Conservation (phyloP, 2,329 filamentous ascomycete genomes). For the Penicillium verrucosum region DNA sequence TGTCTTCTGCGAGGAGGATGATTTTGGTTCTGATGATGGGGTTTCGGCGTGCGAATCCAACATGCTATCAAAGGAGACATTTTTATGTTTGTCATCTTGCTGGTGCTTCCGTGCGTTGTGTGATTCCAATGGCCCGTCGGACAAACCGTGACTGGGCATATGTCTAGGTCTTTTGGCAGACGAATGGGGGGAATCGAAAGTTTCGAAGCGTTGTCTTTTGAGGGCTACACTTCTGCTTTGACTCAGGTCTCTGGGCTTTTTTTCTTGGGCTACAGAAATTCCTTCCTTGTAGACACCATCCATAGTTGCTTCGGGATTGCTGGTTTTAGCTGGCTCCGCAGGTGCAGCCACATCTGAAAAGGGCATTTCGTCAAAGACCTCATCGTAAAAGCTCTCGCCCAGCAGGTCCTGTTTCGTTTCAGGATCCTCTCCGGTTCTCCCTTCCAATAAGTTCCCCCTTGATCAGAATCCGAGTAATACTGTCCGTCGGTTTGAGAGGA, state of each 20-base stretch:
- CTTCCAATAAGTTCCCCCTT: slow-evolving; percentile 25
- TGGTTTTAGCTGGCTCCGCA: background rate
- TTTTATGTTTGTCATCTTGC: slow-evolving; percentile 1
- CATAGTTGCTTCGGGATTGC: background rate
- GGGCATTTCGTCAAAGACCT: slow-evolving; percentile 18
- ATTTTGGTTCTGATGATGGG: slow-evolving; percentile 19
- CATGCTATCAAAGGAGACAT: slow-evolving; percentile 2
- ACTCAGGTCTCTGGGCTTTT: background rate
- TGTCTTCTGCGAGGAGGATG: slow-evolving; percentile 27
- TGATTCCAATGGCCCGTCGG: background rate
- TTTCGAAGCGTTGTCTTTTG: slow-evolving; percentile 1
- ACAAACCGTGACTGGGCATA: background rate
- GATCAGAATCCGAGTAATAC: slow-evolving; percentile 42
- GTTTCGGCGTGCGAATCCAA: slow-evolving; percentile 3
- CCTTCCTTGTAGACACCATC: background rate
- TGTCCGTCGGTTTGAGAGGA: slow-evolving; percentile 44
- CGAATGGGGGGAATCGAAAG: background rate
- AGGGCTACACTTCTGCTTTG: background rate
- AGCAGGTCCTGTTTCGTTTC: slow-evolving; percentile 12
- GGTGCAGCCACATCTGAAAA: background rate
- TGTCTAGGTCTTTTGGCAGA: slow-evolving; percentile 11
- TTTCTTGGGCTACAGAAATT: background rate
- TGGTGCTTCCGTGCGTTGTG: background rate
- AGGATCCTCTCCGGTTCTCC: slow-evolving; percentile 1
- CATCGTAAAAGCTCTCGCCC: slow-evolving; percentile 26